Percentiles rank a stretch among this genome's conserved stretches.
Evolutionary conservation across 2,329 filamentous ascomycete genomes (phyloP).

Genomic region (Beauveria bassiana): DNA sequence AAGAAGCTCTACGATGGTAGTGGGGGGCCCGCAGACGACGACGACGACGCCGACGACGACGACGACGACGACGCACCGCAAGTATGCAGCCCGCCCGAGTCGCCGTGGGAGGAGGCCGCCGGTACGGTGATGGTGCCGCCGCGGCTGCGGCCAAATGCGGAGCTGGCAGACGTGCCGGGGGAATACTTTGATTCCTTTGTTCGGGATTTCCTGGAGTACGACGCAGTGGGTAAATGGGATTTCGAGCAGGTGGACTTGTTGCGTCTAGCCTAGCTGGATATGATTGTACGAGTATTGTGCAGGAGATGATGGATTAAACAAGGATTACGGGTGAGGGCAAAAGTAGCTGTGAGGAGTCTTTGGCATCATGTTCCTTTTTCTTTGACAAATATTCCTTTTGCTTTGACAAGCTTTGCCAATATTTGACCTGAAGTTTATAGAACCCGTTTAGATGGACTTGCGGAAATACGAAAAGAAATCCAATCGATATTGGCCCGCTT

Average conservation of each 20-base stretch:
- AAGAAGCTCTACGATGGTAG: neutral
- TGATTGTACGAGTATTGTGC: no score
- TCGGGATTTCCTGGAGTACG: neutral
- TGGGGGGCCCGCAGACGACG: neutral
- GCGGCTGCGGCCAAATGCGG: neutral
- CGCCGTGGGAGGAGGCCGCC: neutral
- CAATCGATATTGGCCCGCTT: neutral
- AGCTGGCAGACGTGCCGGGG: neutral
- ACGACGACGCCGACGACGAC: no score
- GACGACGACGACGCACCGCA: neutral
- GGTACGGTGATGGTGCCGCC: neutral
- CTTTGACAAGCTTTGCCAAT: no score
- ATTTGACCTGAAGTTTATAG: no score
- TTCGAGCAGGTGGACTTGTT: neutral
- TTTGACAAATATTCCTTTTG: no score
- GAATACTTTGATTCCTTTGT: neutral
- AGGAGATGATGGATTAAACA: no score
- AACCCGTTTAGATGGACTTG: no score
- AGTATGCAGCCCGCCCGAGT: neutral
- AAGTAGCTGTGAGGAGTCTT: no score
- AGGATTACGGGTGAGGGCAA: no score
- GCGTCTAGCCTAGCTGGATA: neutral
- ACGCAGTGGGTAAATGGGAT: neutral
- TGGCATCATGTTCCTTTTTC: no score
- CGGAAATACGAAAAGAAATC: neutral